These are phyloP conservation scores for Amanita phalloides DNA, from an alignment of 768 basidiomycete genomes.

Conservation along the genomic window DNA sequence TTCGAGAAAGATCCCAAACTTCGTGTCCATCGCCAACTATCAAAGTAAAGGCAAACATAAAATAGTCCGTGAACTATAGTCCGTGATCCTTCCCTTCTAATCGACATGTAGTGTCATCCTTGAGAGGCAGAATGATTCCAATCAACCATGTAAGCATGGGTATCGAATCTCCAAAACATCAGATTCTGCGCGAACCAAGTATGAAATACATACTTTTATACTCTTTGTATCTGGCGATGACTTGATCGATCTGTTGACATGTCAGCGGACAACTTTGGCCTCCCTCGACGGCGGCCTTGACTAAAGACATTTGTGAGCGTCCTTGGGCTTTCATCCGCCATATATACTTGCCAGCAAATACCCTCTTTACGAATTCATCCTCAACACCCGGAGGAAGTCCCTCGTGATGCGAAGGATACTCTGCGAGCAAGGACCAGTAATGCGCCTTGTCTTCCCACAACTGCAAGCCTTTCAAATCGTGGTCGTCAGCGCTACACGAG, in stretches of 20 bases:
- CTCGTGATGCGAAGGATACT: conserved; percentile 30
- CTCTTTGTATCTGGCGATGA: conserved; percentile 24
- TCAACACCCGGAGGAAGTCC: conserved; percentile 25
- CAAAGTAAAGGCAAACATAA: neutral
- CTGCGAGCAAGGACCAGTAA: conserved; percentile 32
- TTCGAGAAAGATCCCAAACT: too few relatives aligned
- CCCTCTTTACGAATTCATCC: conserved; percentile 20
- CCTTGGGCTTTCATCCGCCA: neutral
- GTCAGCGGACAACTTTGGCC: conserved; percentile 26
- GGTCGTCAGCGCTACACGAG: neutral
- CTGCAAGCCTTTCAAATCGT: conserved; percentile 12
- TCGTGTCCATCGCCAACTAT: too few relatives aligned
- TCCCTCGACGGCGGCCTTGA: conserved; percentile 17
- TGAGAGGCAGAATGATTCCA: conserved; percentile 33
- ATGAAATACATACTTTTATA: conserved; percentile 21
- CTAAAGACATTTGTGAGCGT: conserved; percentile 11
- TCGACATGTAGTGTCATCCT: conserved; percentile 11
- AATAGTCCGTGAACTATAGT: neutral
- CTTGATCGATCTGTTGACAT: conserved; percentile 24
- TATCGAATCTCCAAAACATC: conserved; percentile 13
- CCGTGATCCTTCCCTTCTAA: neutral
- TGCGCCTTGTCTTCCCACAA: conserved; percentile 19
- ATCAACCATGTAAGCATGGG: conserved; percentile 30
- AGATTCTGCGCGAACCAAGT: neutral
- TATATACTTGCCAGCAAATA: conserved; percentile 19